Evolutionary conservation across 495 filamentous ascomycete species (phyloP).

Genomic region (Evansstolkia leycettana): DNA sequence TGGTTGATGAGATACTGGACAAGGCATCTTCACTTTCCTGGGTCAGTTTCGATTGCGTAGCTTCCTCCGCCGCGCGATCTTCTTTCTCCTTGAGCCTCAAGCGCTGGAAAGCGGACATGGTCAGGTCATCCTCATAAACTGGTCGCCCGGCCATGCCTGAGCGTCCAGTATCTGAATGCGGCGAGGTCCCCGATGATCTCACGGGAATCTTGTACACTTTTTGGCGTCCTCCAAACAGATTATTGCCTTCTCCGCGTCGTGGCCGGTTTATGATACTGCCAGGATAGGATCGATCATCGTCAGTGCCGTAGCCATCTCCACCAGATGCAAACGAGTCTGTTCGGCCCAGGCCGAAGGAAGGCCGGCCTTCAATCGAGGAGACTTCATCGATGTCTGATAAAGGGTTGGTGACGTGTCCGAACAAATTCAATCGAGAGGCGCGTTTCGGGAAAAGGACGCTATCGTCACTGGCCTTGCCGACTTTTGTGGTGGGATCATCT

Average conservation of each 20-base stretch:
- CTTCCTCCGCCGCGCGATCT: conserved; percentile 25
- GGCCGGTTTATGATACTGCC: conserved; percentile 72
- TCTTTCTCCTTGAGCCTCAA: conserved; percentile 49
- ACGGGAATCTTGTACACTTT: conserved; percentile 87
- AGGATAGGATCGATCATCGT: conserved; percentile 47
- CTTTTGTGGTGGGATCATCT: conserved; percentile 73
- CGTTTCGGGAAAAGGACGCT: conserved; percentile 78
- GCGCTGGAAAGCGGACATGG: conserved; percentile 66
- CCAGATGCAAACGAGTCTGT: conserved; percentile 42
- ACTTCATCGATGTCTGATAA: conserved; percentile 84
- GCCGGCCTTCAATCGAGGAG: conserved; percentile 56
- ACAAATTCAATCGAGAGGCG: conserved; percentile 53
- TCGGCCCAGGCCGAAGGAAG: conserved; percentile 37
- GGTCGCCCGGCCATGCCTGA: conserved; percentile 53
- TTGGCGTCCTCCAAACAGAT: conserved; percentile 88
- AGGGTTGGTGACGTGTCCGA: conserved; percentile 35
- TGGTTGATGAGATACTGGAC: conserved; percentile 52
- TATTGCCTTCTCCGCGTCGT: conserved; percentile 84
- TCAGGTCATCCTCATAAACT: conserved; percentile 79
- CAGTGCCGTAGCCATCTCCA: conserved; percentile 47
- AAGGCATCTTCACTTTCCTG: conserved; percentile 45
- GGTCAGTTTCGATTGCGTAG: conserved; percentile 15
- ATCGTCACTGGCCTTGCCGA: conserved; percentile 91
- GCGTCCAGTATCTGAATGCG: conserved; percentile 10
- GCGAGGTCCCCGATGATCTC: conserved; percentile 23